These are phyloP conservation scores for Glycyrrhiza uralensis DNA, from an alignment of 306 rosid genomes.

Conservation along the genomic window DNA sequence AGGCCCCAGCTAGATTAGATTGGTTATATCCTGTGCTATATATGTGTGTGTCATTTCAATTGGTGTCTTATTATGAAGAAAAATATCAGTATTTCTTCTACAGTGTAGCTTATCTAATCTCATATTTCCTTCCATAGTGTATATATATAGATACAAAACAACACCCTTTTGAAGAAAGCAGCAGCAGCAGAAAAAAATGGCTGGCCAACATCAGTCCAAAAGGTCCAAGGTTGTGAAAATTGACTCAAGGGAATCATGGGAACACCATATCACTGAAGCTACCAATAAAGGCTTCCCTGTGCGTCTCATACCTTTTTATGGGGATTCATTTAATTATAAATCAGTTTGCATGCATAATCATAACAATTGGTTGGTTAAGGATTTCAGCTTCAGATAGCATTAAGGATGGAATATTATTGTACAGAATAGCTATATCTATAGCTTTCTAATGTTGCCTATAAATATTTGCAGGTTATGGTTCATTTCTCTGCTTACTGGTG, in stretches of 20 bases:
- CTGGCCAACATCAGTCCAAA: slow-evolving; percentile 15
- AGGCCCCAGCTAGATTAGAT: slow-evolving; percentile 1
- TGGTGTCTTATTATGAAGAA: neutral
- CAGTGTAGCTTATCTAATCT: neutral
- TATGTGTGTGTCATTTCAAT: neutral
- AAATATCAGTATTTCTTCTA: neutral
- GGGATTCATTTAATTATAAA: neutral
- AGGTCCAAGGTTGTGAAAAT: slow-evolving; percentile 46
- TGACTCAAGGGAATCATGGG: slow-evolving; percentile 38
- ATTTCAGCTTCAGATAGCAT: slow-evolving; percentile 14
- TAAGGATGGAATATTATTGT: neutral
- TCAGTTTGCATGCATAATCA: neutral
- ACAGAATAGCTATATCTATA: neutral
- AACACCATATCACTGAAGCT: slow-evolving; percentile 28
- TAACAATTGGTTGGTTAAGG: slow-evolving; percentile 15
- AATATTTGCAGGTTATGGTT: slow-evolving; percentile 41
- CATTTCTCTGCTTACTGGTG: slow-evolving; percentile 56
- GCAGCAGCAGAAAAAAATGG: slow-evolving; percentile 27
- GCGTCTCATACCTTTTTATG: neutral
- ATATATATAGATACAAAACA: neutral
- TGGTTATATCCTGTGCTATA: neutral
- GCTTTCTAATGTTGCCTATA: neutral
- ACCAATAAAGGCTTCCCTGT: slow-evolving; percentile 36
- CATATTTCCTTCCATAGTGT: neutral
- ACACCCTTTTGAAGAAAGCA: slow-evolving; percentile 5